Base-by-base conservation (phyloP, 2,329 filamentous ascomycete species). In the Phialophora macrospora region DNA sequence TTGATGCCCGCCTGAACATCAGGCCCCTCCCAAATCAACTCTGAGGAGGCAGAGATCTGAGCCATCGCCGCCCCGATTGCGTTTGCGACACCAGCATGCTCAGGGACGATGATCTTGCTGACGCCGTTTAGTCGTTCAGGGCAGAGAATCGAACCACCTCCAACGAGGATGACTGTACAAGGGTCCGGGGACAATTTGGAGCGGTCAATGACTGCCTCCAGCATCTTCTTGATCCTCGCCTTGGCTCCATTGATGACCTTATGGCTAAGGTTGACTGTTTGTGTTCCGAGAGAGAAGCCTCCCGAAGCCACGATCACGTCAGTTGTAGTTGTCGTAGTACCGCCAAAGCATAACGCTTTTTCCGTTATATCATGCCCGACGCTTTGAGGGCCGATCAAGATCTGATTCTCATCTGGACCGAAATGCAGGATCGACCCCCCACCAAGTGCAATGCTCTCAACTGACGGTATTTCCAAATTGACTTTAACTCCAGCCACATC, bases 61-160 rank as follows among this genome's bases (percentile, higher is more conserved):
- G 83, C 83, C 41, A 86, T 85, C 0, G 86, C 86, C 0, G 86
- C 85, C 3, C 86, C 86, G 2, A 88, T 82, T 0, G 86, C 85
- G 73, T 88, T 88, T 3, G 85, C 85, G 0, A 84, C 84, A 63
- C 83, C 83, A 32, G 84, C 78, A 46, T 69, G 62, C 24, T 81
- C 78, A 0, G 85, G 85, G 3, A 80, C 76, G 7, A 83, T 81
- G 63, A 83, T 80, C 67, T 82, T 78, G 4, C 80, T 77, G 5
- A 84, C 81, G 61, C 83, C 80, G 64, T 82, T 77, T 7, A 80
- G 77, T 0, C 75, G 69, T 4, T 82, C 77, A 0, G 82, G 80
- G 2, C 83, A 81, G 1, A 87, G 73, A 0, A 87, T 78, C 0
- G 84, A 82, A 2, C 86, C 85, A 9, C 85, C 85, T 1, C 85